Conservation (phyloP, 2,329 filamentous ascomycete genomes). For the Simplicillium aogashimaense region DNA sequence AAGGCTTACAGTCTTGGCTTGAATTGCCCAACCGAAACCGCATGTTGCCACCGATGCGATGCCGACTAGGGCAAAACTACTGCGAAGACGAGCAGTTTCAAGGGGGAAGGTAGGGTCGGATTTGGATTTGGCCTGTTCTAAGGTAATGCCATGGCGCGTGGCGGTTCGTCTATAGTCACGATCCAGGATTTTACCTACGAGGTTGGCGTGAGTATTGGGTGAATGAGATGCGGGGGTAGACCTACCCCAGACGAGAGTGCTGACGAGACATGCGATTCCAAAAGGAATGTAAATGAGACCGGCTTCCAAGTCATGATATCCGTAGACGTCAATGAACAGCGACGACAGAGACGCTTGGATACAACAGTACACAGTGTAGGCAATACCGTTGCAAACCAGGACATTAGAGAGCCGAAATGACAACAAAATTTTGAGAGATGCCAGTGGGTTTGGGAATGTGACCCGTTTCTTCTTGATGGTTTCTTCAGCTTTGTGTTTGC, state of each 20-base stretch:
- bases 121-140: too few relatives aligned
- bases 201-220: too few relatives aligned
- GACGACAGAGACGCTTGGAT: slow-evolving; percentile 12
- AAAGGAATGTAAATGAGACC: slow-evolving; percentile 11
- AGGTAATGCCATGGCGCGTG: slow-evolving; percentile 1
- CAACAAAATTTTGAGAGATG: slow-evolving; percentile 5
- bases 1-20: too few relatives aligned
- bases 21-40: too few relatives aligned
- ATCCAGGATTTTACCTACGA: too few relatives aligned
- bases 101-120: neutral
- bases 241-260: slow-evolving; percentile 8
- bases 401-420: slow-evolving; percentile 3
- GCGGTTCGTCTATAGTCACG: neutral
- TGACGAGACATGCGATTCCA: neutral
- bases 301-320: slow-evolving; percentile 9
- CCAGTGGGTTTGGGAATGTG: neutral
- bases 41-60: slow-evolving; percentile 1
- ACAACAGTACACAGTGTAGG: slow-evolving; percentile 12
- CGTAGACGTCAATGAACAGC: slow-evolving; percentile 12
- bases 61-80: slow-evolving; percentile 1
- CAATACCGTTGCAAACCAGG: slow-evolving; percentile 13
- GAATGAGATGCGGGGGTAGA: too few relatives aligned
- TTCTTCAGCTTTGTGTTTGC: neutral
- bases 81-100: slow-evolving; percentile 1
- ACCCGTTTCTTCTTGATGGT: neutral